Percentiles rank a stretch among this genome's conserved stretches.
These are phyloP conservation scores for Nemania bipapillata DNA, from an alignment of 2,329 filamentous ascomycete genomes.

Conservation along the genomic window DNA sequence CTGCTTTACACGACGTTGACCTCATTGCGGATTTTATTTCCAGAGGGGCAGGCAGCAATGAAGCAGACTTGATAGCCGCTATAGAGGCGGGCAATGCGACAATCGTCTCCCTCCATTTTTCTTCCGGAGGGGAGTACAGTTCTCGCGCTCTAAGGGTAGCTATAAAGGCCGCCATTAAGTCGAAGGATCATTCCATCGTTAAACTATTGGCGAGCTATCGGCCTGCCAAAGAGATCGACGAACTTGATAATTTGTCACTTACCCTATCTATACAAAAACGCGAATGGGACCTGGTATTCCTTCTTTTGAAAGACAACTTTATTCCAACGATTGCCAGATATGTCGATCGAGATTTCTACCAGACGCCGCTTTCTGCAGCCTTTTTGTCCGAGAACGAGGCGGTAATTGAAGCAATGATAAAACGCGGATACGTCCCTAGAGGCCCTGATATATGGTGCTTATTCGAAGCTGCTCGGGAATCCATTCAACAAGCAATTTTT, in stretches of 20 bases:
- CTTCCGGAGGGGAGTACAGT: not conserved
- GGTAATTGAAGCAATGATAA: not conserved
- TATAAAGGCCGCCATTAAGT: not conserved
- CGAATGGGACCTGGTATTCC: slow-evolving; percentile 2
- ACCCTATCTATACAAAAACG: not conserved
- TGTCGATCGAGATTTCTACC: not conserved
- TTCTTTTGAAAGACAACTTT: slow-evolving; percentile 13
- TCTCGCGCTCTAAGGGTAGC: not conserved
- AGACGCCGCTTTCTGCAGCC: not conserved
- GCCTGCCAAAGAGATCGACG: slow-evolving; percentile 3
- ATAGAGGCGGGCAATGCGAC: not conserved
- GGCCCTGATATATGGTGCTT: not conserved
- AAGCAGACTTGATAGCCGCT: not conserved
- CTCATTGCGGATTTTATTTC: not conserved
- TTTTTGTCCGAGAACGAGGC: not conserved
- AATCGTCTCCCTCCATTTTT: slow-evolving; percentile 3
- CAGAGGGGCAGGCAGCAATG: not conserved
- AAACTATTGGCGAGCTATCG: not conserved
- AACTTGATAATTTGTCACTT: not conserved
- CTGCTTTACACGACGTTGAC: not conserved
- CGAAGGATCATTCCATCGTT: slow-evolving; percentile 5
- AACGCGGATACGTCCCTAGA: not conserved
- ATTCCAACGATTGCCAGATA: not conserved
- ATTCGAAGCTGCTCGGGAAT: not conserved
- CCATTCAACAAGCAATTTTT: not conserved